Percentiles rank a stretch among this genome's conserved stretches.
phyloP scores from a whole-genome alignment of 2,329 filamentous ascomycete species.

The Fusarium luffae region DNA sequence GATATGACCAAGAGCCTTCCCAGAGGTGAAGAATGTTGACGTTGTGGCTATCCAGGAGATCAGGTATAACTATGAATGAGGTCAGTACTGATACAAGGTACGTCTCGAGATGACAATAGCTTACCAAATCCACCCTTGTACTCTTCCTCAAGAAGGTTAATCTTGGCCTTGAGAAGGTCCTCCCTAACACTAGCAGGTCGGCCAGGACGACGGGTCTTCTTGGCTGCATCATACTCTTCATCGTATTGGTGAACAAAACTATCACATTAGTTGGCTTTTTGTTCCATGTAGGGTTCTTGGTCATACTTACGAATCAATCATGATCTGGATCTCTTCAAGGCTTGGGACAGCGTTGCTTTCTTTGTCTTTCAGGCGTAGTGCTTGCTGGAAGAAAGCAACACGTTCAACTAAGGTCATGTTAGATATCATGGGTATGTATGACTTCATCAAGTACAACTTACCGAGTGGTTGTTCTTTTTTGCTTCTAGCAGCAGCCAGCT shows the following conservation, averaged over 20 bases:
- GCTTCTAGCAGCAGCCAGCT: slow-evolving; percentile 73
- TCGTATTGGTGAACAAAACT: slow-evolving; percentile 76
- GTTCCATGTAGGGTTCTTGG: not conserved
- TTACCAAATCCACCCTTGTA: slow-evolving; percentile 83
- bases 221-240: slow-evolving; percentile 73
- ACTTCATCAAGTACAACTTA: slow-evolving; percentile 49
- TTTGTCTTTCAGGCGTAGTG: slow-evolving; percentile 58
- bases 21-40: slow-evolving; percentile 75
- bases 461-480: slow-evolving; percentile 80
- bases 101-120: slow-evolving; percentile 45
- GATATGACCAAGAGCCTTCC: slow-evolving; percentile 85
- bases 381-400: slow-evolving; percentile 74
- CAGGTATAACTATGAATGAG: slow-evolving; percentile 70
- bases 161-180: slow-evolving; percentile 78
- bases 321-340: slow-evolving; percentile 66
- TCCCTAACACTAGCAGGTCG: slow-evolving; percentile 82
- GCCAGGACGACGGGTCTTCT: slow-evolving; percentile 78
- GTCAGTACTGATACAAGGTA: slow-evolving; percentile 29
- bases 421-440: not conserved
- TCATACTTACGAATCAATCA: slow-evolving; percentile 68
- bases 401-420: slow-evolving; percentile 49
- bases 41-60: slow-evolving; percentile 75
- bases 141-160: slow-evolving; percentile 79
- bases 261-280: not conserved
- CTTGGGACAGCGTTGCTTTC: slow-evolving; percentile 65